phyloP scores from a whole-genome alignment of 148 eudicot species.

The Nyssa sinensis region DNA sequence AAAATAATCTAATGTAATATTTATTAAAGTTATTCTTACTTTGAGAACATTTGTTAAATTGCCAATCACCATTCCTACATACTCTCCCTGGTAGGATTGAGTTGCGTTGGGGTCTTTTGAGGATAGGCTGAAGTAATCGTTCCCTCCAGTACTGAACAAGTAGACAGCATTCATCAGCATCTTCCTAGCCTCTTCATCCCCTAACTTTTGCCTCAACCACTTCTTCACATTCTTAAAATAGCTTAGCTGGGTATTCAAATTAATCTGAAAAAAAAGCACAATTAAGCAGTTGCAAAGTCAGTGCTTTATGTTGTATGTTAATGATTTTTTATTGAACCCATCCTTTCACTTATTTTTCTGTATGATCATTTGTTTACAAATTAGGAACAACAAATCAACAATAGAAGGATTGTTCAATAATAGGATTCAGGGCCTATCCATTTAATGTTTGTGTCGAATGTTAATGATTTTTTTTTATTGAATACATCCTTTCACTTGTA shows the following conservation, averaged over 20 bases:
- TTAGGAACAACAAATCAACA: too few relatives aligned
- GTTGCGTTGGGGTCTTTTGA: not conserved
- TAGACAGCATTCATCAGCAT: not conserved
- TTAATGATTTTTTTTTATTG: too few relatives aligned
- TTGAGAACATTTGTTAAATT: slow-evolving; percentile 7
- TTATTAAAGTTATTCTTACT: not conserved
- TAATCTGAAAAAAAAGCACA: slow-evolving; percentile 26
- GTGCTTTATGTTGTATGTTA: not conserved
- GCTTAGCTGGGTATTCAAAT: slow-evolving; percentile 34
- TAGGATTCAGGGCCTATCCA: too few relatives aligned
- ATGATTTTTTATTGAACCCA: too few relatives aligned
- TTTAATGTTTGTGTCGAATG: not conserved
- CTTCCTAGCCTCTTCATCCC: slow-evolving; percentile 22
- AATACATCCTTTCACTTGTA: not conserved
- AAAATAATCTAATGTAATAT: not conserved
- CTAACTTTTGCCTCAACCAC: slow-evolving; percentile 37
- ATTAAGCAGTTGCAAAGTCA: not conserved
- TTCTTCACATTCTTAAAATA: slow-evolving; percentile 31
- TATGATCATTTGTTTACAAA: too few relatives aligned
- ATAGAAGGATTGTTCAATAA: too few relatives aligned
- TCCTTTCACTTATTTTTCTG: not conserved
- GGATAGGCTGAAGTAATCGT: slow-evolving; percentile 13
- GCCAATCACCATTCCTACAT: slow-evolving; percentile 9
- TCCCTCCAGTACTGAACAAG: slow-evolving; percentile 20
- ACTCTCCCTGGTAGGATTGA: not conserved